These are phyloP conservation scores for Prunus salicina DNA, from an alignment of 306 rosid genomes.

Conservation along the genomic window DNA sequence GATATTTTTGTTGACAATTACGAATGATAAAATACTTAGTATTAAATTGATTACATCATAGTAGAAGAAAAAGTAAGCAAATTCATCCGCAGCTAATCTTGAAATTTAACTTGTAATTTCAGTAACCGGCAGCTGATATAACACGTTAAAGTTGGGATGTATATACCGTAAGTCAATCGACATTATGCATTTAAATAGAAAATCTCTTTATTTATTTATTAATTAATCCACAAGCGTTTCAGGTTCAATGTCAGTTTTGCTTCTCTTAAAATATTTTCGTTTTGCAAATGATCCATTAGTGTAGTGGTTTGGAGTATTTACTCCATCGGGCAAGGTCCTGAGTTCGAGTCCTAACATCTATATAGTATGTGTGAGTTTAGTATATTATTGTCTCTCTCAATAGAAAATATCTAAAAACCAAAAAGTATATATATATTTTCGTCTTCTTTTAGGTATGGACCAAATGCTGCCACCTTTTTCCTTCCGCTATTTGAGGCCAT, in stretches of 20 bases:
- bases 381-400: too few species aligned
- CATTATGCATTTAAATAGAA: constrained; percentile 25
- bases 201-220: too few species aligned
- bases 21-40: not conserved
- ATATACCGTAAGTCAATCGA: constrained; percentile 28
- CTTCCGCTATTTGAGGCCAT: constrained; percentile 30
- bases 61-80: not conserved
- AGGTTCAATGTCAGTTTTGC: constrained; percentile 26
- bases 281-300: not conserved
- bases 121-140: not conserved
- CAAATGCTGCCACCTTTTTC: constrained; percentile 40
- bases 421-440: not conserved
- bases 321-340: rapidly evolving
- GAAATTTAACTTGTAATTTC: constrained; percentile 9
- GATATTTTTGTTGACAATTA: not conserved
- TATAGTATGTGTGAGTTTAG: too few species aligned
- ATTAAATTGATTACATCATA: not conserved
- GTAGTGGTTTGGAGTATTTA: too few species aligned
- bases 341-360: rapidly evolving
- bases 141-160: not conserved
- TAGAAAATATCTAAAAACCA: too few species aligned
- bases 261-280: constrained; percentile 30
- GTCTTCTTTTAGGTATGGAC: constrained; percentile 76
- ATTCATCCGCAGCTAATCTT: constrained; percentile 17
- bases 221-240: constrained; percentile 29